Conservation (phyloP, 2,329 filamentous ascomycete genomes). For the Aaosphaeria arxii region DNA sequence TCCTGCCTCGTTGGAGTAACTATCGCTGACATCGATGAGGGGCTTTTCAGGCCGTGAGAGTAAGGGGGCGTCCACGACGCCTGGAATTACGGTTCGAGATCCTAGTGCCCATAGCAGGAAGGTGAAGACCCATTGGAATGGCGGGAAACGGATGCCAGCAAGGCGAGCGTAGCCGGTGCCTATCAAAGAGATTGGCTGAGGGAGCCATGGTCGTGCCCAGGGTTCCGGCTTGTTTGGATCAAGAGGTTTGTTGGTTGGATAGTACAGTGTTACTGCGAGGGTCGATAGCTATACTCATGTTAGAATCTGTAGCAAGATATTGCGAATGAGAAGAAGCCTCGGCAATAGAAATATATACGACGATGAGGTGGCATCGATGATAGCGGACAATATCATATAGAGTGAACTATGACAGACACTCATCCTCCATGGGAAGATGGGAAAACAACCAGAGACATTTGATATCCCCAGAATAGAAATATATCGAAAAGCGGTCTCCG, state of each 20-base stretch:
- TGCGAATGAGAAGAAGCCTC: neutral
- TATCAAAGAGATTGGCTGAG: constrained; percentile 42
- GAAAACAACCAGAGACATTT: too few species aligned
- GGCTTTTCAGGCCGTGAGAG: constrained; percentile 18
- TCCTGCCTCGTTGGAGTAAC: constrained; percentile 4
- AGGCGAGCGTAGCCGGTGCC: constrained; percentile 45
- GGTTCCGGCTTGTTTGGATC: constrained; percentile 16
- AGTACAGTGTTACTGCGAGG: constrained; percentile 46
- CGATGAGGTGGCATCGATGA: neutral
- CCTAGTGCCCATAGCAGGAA: constrained; percentile 42
- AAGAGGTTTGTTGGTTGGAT: constrained; percentile 34
- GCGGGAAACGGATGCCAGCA: constrained; percentile 34
- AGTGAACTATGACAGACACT: too few species aligned
- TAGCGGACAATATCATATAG: too few species aligned
- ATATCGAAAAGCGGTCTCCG: too few species aligned
- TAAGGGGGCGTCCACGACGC: constrained; percentile 42
- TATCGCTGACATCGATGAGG: constrained; percentile 17
- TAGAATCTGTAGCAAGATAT: constrained; percentile 1
- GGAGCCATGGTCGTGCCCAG: constrained; percentile 43
- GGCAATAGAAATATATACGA: neutral
- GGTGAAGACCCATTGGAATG: constrained; percentile 39
- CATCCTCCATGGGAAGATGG: too few species aligned
- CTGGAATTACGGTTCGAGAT: constrained; percentile 42
- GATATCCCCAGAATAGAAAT: too few species aligned
- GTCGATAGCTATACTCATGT: constrained; percentile 32